Evolutionary conservation across 1,139 yeast species (phyloP), one percentile per base, ranked within the genome.

Genomic region (Taiozyma sp.): DNA sequence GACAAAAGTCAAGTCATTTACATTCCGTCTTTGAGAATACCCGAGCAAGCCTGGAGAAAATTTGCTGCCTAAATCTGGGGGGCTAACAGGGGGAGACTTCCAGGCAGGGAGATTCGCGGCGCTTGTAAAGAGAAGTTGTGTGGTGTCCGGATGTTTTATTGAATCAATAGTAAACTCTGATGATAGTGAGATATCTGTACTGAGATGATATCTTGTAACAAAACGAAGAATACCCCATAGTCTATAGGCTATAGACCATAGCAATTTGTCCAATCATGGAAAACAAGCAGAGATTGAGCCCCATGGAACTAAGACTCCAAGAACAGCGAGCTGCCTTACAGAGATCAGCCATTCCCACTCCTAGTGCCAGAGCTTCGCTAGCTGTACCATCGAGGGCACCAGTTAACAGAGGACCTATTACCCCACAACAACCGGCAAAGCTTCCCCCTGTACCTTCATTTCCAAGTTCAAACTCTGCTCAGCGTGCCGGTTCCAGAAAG

Each of bases 401-500:
- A 8, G 9, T 21, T 13, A 37, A 37, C 14, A 21, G 41, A 37
- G 24, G 24, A 4, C 41, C 41, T 7, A 19, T 37, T 6, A 19
- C 41, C 10, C 24, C 22, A 37, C 24, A 37, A 37, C 41, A 37
- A 19, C 24, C 41, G 6, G 41, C 41, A 19, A 37, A 21, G 7
- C 11, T 37, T 3, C 41, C 41, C 6, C 41, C 41, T 5, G 41
- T 37, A 5, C 29, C 43, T 11, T 16, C 28, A 22, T 55, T 56
- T 42, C 58, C 58, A 21, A 50, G 53, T 5, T 16, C 34, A 6
- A 34, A 70, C 57, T 77, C 81, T 5, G 66, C 68, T 1, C 81
- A 77, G 55, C 60, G 58, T 40, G 53, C 53, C 2, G 46, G 11
- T 13, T 4, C 43, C 13, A 60, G 85, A 3, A 67, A 67, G 34